phyloP scores from a whole-genome alignment of 176 grass and related monocot species.

The Oryza meridionalis region DNA sequence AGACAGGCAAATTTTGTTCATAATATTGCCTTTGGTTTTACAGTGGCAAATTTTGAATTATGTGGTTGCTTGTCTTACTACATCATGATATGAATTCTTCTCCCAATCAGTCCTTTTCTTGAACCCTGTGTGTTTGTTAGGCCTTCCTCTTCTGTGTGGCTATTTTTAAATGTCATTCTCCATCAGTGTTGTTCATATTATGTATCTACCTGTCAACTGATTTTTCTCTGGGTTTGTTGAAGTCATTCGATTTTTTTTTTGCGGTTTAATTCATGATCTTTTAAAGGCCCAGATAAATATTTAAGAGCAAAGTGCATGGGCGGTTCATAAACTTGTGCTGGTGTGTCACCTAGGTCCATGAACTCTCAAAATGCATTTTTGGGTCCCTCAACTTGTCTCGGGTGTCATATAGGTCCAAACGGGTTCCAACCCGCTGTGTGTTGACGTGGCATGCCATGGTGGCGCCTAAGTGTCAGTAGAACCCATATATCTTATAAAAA shows the following conservation, averaged over 20 bases:
- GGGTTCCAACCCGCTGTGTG: too few relatives aligned
- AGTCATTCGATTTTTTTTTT: background rate
- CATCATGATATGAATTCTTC: background rate
- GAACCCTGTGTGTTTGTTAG: background rate
- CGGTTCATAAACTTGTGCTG: too few relatives aligned
- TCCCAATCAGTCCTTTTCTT: background rate
- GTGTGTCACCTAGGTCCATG: too few relatives aligned
- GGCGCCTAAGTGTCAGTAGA: too few relatives aligned
- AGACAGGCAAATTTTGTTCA: too few relatives aligned
- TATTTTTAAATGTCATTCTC: background rate
- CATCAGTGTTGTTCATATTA: background rate
- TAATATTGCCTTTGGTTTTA: background rate
- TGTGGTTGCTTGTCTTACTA: background rate
- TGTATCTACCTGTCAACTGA: background rate
- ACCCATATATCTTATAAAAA: too few relatives aligned
- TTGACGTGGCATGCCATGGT: too few relatives aligned
- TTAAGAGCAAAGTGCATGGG: too few relatives aligned
- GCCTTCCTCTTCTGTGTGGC: background rate
- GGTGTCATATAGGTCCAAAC: too few relatives aligned
- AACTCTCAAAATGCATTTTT: too few relatives aligned
- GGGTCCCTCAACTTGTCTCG: too few relatives aligned
- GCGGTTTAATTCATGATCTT: background rate
- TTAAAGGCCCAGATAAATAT: background rate
- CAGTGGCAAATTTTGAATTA: background rate
- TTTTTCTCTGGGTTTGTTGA: background rate